These are phyloP conservation scores for Candida bentonensis DNA, from an alignment of 805 yeast genomes.

Conservation along the genomic window DNA sequence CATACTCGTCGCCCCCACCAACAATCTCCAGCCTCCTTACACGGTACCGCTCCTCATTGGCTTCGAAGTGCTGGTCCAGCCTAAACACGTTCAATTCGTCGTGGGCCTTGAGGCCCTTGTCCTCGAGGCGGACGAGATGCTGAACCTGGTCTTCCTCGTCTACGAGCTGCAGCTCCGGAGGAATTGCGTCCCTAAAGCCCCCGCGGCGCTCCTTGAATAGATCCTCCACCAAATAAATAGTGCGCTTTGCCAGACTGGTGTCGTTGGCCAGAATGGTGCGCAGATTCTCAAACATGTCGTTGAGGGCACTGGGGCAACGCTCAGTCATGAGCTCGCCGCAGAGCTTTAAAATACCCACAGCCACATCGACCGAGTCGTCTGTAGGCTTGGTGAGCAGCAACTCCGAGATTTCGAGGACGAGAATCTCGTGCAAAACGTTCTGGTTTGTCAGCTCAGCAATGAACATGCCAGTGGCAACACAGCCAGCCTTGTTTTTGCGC, in stretches of 20 bases:
- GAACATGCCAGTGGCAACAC: conserved; percentile 33
- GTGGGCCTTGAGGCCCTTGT: conserved; percentile 28
- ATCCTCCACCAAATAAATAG: conserved; percentile 34
- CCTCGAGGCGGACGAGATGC: conserved; percentile 44
- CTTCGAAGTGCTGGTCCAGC: conserved; percentile 36
- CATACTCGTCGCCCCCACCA: conserved; percentile 20
- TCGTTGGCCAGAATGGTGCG: conserved; percentile 43
- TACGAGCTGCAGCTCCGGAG: conserved; percentile 20
- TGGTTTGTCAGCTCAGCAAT: conserved; percentile 51
- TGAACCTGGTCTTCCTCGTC: conserved; percentile 48
- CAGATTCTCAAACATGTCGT: conserved; percentile 44
- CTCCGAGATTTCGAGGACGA: conserved; percentile 39
- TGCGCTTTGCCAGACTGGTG: conserved; percentile 28
- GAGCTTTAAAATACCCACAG: conserved; percentile 33
- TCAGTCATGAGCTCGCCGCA: conserved; percentile 39
- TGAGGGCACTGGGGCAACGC: conserved; percentile 30
- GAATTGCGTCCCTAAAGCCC: not conserved
- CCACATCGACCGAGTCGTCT: conserved; percentile 42
- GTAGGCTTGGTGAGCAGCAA: conserved; percentile 34
- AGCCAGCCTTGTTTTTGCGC: conserved; percentile 29
- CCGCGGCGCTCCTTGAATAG: conserved; percentile 35
- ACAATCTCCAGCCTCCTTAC: conserved; percentile 31
- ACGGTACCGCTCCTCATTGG: conserved; percentile 35
- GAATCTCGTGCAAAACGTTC: conserved; percentile 41
- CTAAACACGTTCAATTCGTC: conserved; percentile 37